Evolutionary conservation across 1,284 basidiomycete species (phyloP), one percentile per base, ranked within the genome.

Genomic region (Entoloma clypeatum): DNA sequence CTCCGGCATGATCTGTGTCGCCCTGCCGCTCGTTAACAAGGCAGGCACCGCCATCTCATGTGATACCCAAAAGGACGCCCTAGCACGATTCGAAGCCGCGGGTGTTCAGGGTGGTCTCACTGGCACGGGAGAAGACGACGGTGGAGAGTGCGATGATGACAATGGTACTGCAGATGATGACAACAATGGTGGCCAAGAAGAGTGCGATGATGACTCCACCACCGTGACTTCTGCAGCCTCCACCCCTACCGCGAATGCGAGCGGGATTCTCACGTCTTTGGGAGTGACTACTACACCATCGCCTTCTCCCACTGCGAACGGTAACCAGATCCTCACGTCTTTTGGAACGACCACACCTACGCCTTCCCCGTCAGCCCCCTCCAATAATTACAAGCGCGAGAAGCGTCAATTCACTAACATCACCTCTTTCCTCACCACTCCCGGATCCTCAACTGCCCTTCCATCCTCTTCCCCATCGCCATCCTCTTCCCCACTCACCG

Each of bases 1-100:
- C 5, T 49, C 48, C 14, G 64, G 59, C 13, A 58, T 63, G 3
- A 57, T 53, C 10, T 81, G 79, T 55, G 64, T 69, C 40, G 75
- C 75, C 1, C 65, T 79, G 21, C 79, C 79, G 1, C 62, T 76
- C 27, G 67, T 75, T 18, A 71, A 73, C 51, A 67, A 64, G 42
- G 52, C 68, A 13, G 77, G 77, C 14, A 75, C 73, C 0, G 67
- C 60, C 48, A 47, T 79, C 29, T 51, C 62, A 26, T 81, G 78
- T 54, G 68, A 70, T 32, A 65, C 64, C 3, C 30, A 62, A 38
- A 53, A 43, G 4, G 74, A 75, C 51, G 72, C 70, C 3, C 40
- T 53, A 4, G 51, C 60, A 3, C 64, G 71, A 6, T 71, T 80
- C 48, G 47, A 58, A 13, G 63, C 55, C 23, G 67, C 75, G 14